Percentiles rank a stretch among this genome's conserved stretches.
Conservation (phyloP, 2,329 filamentous ascomycete genomes). For the Pseudogymnoascus sp. region DNA sequence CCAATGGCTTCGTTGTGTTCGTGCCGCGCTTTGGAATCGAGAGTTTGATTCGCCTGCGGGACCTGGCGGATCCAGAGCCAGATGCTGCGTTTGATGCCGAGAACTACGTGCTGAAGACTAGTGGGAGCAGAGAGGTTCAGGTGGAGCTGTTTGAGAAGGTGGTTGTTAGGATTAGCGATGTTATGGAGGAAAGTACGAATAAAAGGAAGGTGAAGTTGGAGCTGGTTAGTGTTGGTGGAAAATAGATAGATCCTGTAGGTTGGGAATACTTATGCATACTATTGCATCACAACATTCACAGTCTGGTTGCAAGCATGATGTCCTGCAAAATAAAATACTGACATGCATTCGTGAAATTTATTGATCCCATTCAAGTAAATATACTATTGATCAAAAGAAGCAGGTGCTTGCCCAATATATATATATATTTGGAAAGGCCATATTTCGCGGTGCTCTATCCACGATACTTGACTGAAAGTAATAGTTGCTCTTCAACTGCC, state of each 20-base stretch:
- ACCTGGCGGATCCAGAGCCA: slow-evolving; percentile 71
- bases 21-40: slow-evolving; percentile 95
- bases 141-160: slow-evolving; percentile 92
- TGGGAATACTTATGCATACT: neutral
- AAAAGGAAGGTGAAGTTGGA: slow-evolving; percentile 85
- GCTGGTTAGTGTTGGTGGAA: slow-evolving; percentile 36
- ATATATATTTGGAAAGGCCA: neutral
- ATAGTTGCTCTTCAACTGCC: neutral
- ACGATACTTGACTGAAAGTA: neutral
- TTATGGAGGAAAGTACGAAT: slow-evolving; percentile 90
- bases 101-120: slow-evolving; percentile 65
- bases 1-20: slow-evolving; percentile 94
- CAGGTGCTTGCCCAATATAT: neutral
- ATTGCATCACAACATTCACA: neutral
- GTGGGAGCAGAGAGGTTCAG: slow-evolving; percentile 46
- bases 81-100: slow-evolving; percentile 80
- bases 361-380: neutral
- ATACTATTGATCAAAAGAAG: neutral
- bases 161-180: slow-evolving; percentile 78
- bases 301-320: neutral
- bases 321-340: neutral
- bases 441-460: neutral
- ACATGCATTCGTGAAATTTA: too few species aligned
- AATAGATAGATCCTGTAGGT: neutral
- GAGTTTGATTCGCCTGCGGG: slow-evolving; percentile 76